A percentile compares a stretch with the other conserved stretches of the same genome.
Evolutionary conservation across 495 filamentous ascomycete genomes (phyloP).

Genomic region (Entonaema liquescens): DNA sequence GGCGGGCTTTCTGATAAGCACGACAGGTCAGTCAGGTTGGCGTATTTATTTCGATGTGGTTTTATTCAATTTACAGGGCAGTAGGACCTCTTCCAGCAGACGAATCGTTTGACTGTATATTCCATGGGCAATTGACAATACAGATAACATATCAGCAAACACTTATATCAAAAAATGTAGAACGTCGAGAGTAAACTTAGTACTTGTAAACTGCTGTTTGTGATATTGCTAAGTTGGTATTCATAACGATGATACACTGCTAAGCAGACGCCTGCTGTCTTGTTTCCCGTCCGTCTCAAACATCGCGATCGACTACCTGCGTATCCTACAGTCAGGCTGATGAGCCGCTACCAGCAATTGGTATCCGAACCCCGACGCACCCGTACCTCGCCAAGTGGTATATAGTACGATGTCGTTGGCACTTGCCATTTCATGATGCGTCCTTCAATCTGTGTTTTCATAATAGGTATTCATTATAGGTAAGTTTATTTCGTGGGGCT

Average conservation of each 20-base stretch:
- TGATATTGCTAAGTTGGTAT: slow-evolving; percentile 9
- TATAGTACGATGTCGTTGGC: not conserved
- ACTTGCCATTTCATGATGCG: not conserved
- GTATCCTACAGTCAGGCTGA: not conserved
- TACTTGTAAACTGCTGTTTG: not conserved
- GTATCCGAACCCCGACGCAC: not conserved
- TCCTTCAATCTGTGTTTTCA: not conserved
- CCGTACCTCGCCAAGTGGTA: not conserved
- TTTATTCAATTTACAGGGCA: not conserved
- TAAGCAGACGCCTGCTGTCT: not conserved
- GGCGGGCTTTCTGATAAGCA: not conserved
- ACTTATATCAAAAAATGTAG: not conserved
- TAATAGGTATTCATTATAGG: not conserved
- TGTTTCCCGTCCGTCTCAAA: not conserved
- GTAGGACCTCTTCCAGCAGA: too few species aligned
- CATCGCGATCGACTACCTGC: not conserved
- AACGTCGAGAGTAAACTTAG: not conserved
- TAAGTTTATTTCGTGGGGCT: slow-evolving; percentile 33
- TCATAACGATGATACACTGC: slow-evolving; percentile 21
- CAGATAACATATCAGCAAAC: too few species aligned
- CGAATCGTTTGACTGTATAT: too few species aligned
- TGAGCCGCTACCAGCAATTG: not conserved
- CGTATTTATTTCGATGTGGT: not conserved
- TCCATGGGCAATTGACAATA: too few species aligned
- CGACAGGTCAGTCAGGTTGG: not conserved